Percentiles rank a stretch among this genome's conserved stretches.
These are phyloP conservation scores for Poronia punctata DNA, from an alignment of 495 filamentous ascomycete species.

Conservation along the genomic window DNA sequence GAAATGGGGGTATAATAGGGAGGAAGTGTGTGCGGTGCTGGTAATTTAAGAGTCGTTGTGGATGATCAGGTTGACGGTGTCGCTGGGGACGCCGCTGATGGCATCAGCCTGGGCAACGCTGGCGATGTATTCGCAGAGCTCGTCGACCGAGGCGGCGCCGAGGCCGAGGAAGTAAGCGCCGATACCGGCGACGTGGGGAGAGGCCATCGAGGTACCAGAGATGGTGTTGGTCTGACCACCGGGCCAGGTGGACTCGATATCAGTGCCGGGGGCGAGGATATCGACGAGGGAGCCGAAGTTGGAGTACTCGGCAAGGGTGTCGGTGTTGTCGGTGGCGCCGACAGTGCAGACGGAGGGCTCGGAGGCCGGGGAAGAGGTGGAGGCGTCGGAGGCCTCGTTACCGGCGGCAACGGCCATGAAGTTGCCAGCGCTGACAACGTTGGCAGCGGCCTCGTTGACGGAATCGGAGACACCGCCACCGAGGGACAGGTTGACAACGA, in stretches of 20 bases:
- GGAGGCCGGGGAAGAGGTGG: conserved; percentile 43
- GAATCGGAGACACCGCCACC: conserved; percentile 40
- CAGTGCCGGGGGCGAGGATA: conserved; percentile 47
- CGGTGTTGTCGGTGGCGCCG: conserved; percentile 40
- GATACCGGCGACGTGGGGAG: conserved; percentile 51
- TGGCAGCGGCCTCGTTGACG: conserved; percentile 39
- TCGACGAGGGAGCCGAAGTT: conserved; percentile 53
- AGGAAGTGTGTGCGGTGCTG: neutral
- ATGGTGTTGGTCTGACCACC: conserved; percentile 44
- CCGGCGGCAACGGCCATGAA: conserved; percentile 45
- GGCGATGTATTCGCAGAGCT: conserved; percentile 38
- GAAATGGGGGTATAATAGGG: neutral
- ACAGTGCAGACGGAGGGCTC: conserved; percentile 49
- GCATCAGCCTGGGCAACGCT: conserved; percentile 24
- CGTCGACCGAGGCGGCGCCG: conserved; percentile 17
- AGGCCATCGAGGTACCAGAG: conserved; percentile 52
- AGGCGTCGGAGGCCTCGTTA: conserved; percentile 33
- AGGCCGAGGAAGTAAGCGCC: conserved; percentile 45
- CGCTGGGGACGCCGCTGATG: conserved; percentile 32
- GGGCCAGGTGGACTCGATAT: conserved; percentile 47
- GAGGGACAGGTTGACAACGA: conserved; percentile 45
- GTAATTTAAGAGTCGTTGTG: conserved; percentile 36
- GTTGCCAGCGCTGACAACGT: conserved; percentile 36
- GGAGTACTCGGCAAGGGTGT: conserved; percentile 44
- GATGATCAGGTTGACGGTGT: conserved; percentile 39